Evolutionary conservation across 176 grass and related monocot genomes (phyloP).

Genomic region (Zea mays): DNA sequence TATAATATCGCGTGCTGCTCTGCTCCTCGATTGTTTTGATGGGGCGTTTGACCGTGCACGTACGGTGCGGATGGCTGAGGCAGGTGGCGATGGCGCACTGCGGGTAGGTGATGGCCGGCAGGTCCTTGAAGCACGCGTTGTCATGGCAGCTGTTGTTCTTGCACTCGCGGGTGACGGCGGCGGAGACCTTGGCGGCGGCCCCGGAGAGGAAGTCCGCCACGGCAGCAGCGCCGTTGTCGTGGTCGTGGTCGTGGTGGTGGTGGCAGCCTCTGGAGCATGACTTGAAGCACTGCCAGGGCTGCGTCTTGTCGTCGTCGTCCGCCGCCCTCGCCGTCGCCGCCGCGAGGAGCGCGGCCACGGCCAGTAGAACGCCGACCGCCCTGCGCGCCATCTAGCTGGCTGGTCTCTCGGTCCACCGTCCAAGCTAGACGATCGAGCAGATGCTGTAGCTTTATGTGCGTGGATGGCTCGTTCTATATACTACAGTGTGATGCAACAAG

Average conservation of each 20-base stretch:
- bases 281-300: slow-evolving; percentile 32
- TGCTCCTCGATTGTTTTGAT: not conserved
- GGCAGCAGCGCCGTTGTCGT: not conserved
- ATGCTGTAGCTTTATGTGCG: slow-evolving; percentile 5
- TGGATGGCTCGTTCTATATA: slow-evolving; percentile 7
- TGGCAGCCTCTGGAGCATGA: not conserved
- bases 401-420: not conserved
- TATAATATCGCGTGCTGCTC: not conserved
- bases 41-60: not conserved
- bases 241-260: not conserved
- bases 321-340: not conserved
- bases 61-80: not conserved
- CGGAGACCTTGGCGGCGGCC: not conserved
- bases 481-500: not conserved
- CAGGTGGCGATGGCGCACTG: slow-evolving; percentile 17
- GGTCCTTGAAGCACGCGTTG: slow-evolving; percentile 30
- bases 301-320: not conserved
- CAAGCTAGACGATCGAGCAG: not conserved
- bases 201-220: not conserved
- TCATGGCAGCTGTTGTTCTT: slow-evolving; percentile 27
- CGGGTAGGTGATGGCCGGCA: slow-evolving; percentile 27
- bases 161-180: not conserved
- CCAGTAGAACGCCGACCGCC: slow-evolving; percentile 11
- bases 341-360: slow-evolving; percentile 20
- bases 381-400: not conserved